A percentile compares a stretch with the other conserved stretches of the same genome.
Conservation (phyloP, 345 rosid species). For the Citrus maxima region DNA sequence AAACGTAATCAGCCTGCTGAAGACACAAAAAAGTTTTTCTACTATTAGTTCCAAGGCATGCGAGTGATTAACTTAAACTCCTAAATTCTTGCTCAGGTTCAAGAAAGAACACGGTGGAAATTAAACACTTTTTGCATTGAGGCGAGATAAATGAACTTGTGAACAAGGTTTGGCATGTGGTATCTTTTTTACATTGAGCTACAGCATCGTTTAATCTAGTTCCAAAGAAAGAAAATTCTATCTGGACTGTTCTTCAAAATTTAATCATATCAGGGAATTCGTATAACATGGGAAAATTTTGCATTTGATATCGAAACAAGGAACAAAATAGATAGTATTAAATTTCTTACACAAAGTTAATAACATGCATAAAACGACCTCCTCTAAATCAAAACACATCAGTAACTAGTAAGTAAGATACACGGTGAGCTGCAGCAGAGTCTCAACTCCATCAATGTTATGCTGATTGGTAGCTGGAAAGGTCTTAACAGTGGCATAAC, state of each 20-base stretch:
- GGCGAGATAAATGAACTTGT: background rate
- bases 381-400: background rate
- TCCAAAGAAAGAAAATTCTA: background rate
- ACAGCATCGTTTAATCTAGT: background rate
- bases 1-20: background rate
- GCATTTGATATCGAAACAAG: background rate
- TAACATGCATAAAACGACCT: background rate
- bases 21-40: background rate
- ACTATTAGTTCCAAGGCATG: background rate
- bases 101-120: background rate
- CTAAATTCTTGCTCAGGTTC: background rate
- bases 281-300: background rate
- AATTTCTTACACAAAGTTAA: background rate
- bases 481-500: conserved; percentile 65
- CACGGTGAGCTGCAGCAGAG: conserved; percentile 55
- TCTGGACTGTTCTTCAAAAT: background rate
- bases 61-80: background rate
- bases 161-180: background rate
- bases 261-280: background rate
- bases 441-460: conserved; percentile 66
- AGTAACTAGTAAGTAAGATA: conserved; percentile 52
- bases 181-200: background rate
- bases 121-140: background rate
- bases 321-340: background rate
- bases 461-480: conserved; percentile 49